Evolutionary conservation across 2,329 filamentous ascomycete genomes (phyloP).

Genomic region (Apiospora rasikravindrae): DNA sequence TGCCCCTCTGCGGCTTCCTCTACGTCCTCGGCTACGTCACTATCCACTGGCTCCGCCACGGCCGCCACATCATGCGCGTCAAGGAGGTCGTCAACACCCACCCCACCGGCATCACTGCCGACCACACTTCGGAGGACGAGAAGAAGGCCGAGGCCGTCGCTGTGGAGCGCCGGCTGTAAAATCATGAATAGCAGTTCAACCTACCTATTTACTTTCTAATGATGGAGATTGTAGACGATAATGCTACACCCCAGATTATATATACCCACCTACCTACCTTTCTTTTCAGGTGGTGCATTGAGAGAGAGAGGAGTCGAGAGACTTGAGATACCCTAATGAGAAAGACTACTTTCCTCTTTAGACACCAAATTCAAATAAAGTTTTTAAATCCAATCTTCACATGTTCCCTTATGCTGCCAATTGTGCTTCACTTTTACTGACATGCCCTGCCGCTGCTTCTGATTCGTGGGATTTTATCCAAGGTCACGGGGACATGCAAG

Average conservation of each 20-base stretch:
- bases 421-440: not conserved
- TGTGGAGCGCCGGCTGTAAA: slow-evolving; percentile 6
- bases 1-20: slow-evolving; percentile 49
- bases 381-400: not conserved
- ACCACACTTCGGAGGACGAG: slow-evolving; percentile 1
- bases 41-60: slow-evolving; percentile 40
- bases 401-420: not conserved
- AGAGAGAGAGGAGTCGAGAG: not conserved
- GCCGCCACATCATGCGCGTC: slow-evolving; percentile 37
- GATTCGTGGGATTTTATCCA: not conserved
- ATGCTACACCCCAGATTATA: not conserved
- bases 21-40: slow-evolving; percentile 41
- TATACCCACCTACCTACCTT: not conserved
- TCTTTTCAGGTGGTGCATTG: not conserved
- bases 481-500: not conserved
- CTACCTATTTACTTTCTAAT: slow-evolving; percentile 1
- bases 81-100: slow-evolving; percentile 36
- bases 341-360: not conserved
- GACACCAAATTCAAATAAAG: not conserved
- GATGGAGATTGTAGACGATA: not conserved
- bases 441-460: not conserved
- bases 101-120: slow-evolving; percentile 16
- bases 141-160: slow-evolving; percentile 16
- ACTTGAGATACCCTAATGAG: slow-evolving; percentile 13
- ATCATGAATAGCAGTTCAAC: not conserved